phyloP scores from a whole-genome alignment of 1,284 basidiomycete species.

The Amylostereum areolatum region DNA sequence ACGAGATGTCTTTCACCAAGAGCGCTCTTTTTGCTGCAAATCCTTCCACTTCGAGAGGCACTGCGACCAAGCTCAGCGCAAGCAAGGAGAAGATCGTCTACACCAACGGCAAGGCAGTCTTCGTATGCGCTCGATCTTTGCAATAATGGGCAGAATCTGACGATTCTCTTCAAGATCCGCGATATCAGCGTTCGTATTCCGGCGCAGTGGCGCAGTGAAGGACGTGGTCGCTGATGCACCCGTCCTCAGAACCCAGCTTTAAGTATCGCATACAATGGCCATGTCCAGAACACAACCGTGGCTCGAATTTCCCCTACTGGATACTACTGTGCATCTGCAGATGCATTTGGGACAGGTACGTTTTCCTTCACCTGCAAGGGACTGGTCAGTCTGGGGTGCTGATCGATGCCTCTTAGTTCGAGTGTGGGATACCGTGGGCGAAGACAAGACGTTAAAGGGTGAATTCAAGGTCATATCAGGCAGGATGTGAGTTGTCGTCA shows the following conservation, averaged over 20 bases:
- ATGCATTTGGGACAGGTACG: slow-evolving; percentile 72
- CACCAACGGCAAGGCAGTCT: slow-evolving; percentile 79
- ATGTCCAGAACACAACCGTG: slow-evolving; percentile 82
- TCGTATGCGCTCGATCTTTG: slow-evolving; percentile 33
- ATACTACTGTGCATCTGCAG: slow-evolving; percentile 92
- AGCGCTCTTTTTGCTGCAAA: slow-evolving; percentile 64
- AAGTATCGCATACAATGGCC: slow-evolving; percentile 67
- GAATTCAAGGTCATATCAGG: slow-evolving; percentile 83
- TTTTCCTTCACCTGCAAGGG: neutral
- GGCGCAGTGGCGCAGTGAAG: neutral
- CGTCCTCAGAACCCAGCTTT: slow-evolving; percentile 46
- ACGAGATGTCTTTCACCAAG: slow-evolving; percentile 52
- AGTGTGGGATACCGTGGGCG: slow-evolving; percentile 91
- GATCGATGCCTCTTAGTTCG: slow-evolving; percentile 46
- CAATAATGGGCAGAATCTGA: neutral
- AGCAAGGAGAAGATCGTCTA: slow-evolving; percentile 86
- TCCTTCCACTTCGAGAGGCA: slow-evolving; percentile 68
- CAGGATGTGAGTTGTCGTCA: slow-evolving; percentile 52
- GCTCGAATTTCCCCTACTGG: slow-evolving; percentile 92
- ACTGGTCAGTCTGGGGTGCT: neutral
- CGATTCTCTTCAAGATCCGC: slow-evolving; percentile 39
- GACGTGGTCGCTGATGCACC: slow-evolving; percentile 2
- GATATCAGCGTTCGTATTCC: slow-evolving; percentile 44
- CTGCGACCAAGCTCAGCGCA: slow-evolving; percentile 78
- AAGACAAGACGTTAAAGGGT: slow-evolving; percentile 81